Conservation (phyloP, 2,329 filamentous ascomycete genomes). For the Calonectria pteridis region DNA sequence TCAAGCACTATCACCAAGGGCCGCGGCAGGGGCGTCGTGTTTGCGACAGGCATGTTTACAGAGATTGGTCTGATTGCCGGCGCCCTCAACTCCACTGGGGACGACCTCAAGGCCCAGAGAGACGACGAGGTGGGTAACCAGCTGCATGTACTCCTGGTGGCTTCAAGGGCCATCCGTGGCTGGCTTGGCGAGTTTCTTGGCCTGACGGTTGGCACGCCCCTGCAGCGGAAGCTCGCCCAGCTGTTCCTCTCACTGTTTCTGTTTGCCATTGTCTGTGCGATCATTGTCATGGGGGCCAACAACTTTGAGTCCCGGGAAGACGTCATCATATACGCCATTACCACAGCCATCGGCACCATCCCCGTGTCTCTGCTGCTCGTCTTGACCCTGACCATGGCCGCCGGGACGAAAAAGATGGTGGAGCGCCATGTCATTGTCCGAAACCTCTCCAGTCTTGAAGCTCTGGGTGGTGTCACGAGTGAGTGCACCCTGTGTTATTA, state of each 20-base stretch:
- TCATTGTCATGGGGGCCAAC: constrained; percentile 54
- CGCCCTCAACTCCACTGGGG: constrained; percentile 48
- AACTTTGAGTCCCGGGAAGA: constrained; percentile 50
- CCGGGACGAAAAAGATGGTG: constrained; percentile 61
- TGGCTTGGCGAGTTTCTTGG: constrained; percentile 58
- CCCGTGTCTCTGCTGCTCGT: constrained; percentile 60
- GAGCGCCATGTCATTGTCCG: constrained; percentile 62
- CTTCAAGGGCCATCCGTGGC: constrained; percentile 14
- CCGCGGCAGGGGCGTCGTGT: constrained; percentile 68
- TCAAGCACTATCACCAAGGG: constrained; percentile 70
- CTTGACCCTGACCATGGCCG: constrained; percentile 67
- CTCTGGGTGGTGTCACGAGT: constrained; percentile 62
- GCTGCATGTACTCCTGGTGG: neutral
- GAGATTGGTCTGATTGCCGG: constrained; percentile 70
- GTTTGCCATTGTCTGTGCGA: constrained; percentile 34
- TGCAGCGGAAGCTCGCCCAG: constrained; percentile 76
- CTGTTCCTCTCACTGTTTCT: constrained; percentile 69
- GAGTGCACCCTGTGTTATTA: constrained; percentile 41
- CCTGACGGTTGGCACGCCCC: constrained; percentile 70
- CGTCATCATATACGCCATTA: constrained; percentile 54
- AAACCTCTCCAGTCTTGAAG: constrained; percentile 61
- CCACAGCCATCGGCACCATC: constrained; percentile 59
- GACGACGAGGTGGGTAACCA: constrained; percentile 2
- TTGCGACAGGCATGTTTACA: constrained; percentile 70
- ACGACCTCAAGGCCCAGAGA: constrained; percentile 20